phyloP scores from a whole-genome alignment of 495 filamentous ascomycete species.

The Talaromyces adpressus region DNA sequence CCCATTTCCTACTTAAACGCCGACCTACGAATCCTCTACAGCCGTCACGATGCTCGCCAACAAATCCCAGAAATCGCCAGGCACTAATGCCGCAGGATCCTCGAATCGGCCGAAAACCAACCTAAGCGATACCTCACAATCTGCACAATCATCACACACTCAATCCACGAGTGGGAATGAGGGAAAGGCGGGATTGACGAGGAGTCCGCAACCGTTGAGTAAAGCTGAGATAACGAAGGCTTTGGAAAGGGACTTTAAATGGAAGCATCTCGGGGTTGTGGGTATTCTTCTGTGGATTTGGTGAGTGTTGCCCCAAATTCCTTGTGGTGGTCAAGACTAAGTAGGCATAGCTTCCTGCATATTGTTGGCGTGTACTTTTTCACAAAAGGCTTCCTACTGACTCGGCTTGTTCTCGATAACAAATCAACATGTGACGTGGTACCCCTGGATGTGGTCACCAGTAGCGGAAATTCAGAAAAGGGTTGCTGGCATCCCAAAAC shows the following conservation, averaged over 20 bases:
- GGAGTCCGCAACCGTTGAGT: background rate
- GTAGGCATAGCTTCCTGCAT: slow-evolving; percentile 54
- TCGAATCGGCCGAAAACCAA: background rate
- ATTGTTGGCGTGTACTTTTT: slow-evolving; percentile 81
- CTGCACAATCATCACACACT: background rate
- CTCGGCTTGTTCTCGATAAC: slow-evolving; percentile 79
- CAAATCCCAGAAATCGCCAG: background rate
- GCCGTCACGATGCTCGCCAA: background rate
- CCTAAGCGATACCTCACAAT: background rate
- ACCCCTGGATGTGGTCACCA: slow-evolving; percentile 49
- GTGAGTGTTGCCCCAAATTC: slow-evolving; percentile 21
- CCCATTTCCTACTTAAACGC: slow-evolving; percentile 1
- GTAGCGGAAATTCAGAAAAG: slow-evolving; percentile 39
- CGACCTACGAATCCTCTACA: background rate
- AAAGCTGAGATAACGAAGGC: background rate
- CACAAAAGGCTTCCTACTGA: slow-evolving; percentile 93
- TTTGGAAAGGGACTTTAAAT: slow-evolving; percentile 34
- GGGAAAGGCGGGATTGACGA: background rate
- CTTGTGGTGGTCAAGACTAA: background rate
- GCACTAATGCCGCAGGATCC: background rate
- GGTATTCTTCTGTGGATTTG: slow-evolving; percentile 37
- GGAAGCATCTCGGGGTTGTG: slow-evolving; percentile 32
- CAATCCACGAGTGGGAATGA: slow-evolving; percentile 12
- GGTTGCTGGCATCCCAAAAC: slow-evolving; percentile 96
- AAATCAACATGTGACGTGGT: slow-evolving; percentile 74